phyloP scores from a whole-genome alignment of 495 filamentous ascomycete genomes.

The Xylaria acuta region DNA sequence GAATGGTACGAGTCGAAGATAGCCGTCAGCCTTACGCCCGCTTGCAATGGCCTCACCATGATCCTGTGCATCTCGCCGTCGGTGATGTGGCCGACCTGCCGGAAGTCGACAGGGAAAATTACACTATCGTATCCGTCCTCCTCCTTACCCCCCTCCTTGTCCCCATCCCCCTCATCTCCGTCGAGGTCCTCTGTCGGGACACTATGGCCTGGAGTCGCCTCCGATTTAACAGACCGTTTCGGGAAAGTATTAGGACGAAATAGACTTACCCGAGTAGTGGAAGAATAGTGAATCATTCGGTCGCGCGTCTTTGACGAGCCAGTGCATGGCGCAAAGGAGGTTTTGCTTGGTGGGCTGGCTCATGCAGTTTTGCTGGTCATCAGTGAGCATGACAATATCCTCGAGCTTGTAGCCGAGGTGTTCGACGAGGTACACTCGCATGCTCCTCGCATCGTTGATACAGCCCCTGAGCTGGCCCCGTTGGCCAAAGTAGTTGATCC shows the following conservation, averaged over 20 bases:
- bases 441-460: neutral
- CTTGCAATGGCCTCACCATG: neutral
- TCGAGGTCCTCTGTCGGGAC: neutral
- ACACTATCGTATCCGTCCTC: neutral
- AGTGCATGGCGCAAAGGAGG: neutral
- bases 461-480: neutral
- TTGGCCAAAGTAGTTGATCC: neutral
- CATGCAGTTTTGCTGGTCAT: neutral
- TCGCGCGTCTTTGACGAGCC: neutral
- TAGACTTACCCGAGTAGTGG: neutral
- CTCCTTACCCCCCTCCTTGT: neutral
- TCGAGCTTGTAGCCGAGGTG: neutral
- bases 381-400: neutral
- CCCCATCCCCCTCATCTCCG: neutral
- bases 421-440: neutral
- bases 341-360: neutral
- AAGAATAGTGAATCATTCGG: neutral
- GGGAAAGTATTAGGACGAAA: neutral
- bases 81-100: neutral
- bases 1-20: neutral
- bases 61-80: neutral
- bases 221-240: neutral
- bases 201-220: neutral
- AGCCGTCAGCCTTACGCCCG: neutral
- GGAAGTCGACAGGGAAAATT: neutral